Evolutionary conservation across 2,329 filamentous ascomycete genomes (phyloP), one percentile per base, ranked within the genome.

Genomic region (Sporothrix dimorphospora): DNA sequence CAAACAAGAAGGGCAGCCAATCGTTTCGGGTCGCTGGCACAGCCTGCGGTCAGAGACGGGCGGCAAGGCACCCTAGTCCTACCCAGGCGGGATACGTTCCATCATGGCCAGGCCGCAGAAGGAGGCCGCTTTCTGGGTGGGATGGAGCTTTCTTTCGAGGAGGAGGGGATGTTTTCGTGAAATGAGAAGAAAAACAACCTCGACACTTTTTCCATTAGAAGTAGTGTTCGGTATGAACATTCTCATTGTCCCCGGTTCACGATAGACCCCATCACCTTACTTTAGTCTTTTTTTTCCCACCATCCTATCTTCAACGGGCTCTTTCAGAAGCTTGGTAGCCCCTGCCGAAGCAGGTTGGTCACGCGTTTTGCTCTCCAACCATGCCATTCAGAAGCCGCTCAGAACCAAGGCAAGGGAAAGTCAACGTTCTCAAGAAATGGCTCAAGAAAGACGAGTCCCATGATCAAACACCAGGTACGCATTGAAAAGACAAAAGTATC

Each of bases 371-470:
- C 34, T 42, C 11, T 21, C 34, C 34, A 21, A 42, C 57, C 21
- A 63, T 63, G 57, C n/a, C 12, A n/a, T 63, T 24, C 11, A 40
- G 57, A 42, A 63, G 34, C 34, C 57, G 57, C 11, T 40, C 57
- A 14, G n/a, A 63, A 8, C 4, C 57, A 21, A 63, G 12, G 38
- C 34, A 40, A 16, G n/a, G 12, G n/a, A 63, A 21, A 14, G 21
- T 14, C 38, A 24, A 19, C n/a, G 12, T 63, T 19, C 42, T 63
- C 57, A 63, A 63, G 34, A 63, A 21, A 42, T 14, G 38, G 34
- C 12, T 24, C 3, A 24, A 24, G 9, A 63, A 19, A 21, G 30
- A 63, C n/a, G 38, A 42, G 5, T 42, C 57, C 11, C n/a, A 14
- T 1, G 34, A 42, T 42, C 34, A 40, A 6, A 4, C 9, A 21